Evolutionary conservation across 768 basidiomycete species (phyloP), one percentile per base, ranked within the genome.

Genomic region (Collybia mongolica): DNA sequence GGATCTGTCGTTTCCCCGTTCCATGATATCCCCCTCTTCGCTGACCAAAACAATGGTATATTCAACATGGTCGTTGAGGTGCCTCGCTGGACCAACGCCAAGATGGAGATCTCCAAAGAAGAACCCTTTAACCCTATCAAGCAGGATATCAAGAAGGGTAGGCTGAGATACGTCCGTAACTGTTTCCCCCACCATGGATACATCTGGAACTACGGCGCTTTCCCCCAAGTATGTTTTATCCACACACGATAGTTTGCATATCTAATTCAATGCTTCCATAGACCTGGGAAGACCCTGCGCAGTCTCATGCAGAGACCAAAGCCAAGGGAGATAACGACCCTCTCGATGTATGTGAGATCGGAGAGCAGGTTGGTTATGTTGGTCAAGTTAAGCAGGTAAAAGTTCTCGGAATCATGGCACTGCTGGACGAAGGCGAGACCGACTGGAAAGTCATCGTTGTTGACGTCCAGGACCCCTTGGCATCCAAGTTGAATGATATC

Each of bases 371-470:
- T 61, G 97, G 96, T 59, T 93, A 94, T 70, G 84, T 86, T 55
- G 97, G 97, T 50, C 95, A 98, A 70, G 83, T 99, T 71, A 99
- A 98, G 78, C 97, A 98, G 72, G 97, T 99, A 83, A 99, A 99
- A 80, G 90, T 99, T 58, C 91, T 99, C 63, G 97, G 97, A 54
- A 96, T 98, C 83, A 98, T 98, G 96, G 97, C 97, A 51, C 80
- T 98, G 51, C 86, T 98, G 59, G 97, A 99, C 66, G 97, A 98
- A 69, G 97, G 97, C 62, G 97, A 98, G 78, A 98, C 97, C 58
- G 97, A 98, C 78, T 99, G 97, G 97, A 99, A 99, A 74, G 91
- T 99, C 75, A 84, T 99, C 71, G 97, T 96, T 67, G 93, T 98
- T 58, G 97, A 98, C 67, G 82, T 97, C 54, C 82, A 84, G 59